Base-by-base conservation (phyloP, 1,284 basidiomycete genomes). In the Ustilago xerochloae region DNA sequence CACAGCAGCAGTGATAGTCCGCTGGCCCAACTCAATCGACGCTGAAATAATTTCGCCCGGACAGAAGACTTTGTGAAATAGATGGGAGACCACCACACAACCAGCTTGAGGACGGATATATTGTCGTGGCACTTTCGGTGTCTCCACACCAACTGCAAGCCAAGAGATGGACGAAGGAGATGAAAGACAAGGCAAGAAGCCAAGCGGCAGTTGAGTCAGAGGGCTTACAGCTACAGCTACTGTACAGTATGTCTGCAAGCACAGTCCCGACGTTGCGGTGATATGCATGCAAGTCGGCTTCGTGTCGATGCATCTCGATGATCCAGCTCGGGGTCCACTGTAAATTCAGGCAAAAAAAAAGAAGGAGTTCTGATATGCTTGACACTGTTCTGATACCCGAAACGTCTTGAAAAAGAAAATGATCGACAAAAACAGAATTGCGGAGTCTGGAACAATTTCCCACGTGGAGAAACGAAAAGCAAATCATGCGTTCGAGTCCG, bases 281-380 rank as follows among this genome's bases (percentile, higher is more conserved):
- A 18, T 30, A 48, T 48, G 29, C 30, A 38, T 50, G 33, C 48
- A 35, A 20, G 20, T 50, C 48, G 51, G 41, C 43, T 30, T 54
- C 41, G 32, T 41, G 26, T 30, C 38, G 18, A 41, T 52, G 50
- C 51, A 50, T 12, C 12, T 24, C 16, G 32, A 35, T 12, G 1
- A 50, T 20, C 30, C 12, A 26, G 5, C 48, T 50, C 32, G 20
- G 48, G 18, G 30, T 48, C 18, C 28, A 29, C n/a, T 32, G n/a
- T n/a, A n/a, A n/a, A n/a, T 30, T 48, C 2, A 28, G 20, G 38
- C 38, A 41, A 41, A 7, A 41, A n/a, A n/a, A n/a, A n/a, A n/a
- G n/a, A n/a, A n/a, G n/a, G n/a, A n/a, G n/a, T n/a, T n/a, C n/a
- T n/a, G n/a, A n/a, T n/a, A n/a, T 41, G 38, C 7, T 8, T 18